These are phyloP conservation scores for Dictyostelium brefeldianum DNA, from an alignment of 78 protist species.

Conservation along the genomic window DNA sequence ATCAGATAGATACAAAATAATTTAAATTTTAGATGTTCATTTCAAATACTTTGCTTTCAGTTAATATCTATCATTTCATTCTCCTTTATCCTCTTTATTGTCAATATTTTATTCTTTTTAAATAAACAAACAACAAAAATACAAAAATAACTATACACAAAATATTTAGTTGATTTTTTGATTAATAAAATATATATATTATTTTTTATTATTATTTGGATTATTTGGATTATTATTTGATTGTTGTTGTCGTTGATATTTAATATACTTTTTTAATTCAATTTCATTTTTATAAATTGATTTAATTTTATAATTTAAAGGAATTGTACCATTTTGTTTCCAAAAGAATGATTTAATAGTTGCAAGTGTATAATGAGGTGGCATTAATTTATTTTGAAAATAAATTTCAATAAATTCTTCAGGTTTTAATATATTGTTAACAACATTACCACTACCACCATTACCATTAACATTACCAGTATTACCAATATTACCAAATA, in stretches of 20 bases:
- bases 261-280: neutral
- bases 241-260: neutral
- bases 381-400: slow-evolving; percentile 5
- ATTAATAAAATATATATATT: too few relatives aligned
- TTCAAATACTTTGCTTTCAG: too few relatives aligned
- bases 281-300: slow-evolving; percentile 7
- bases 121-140: too few relatives aligned
- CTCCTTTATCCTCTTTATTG: too few relatives aligned
- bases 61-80: too few relatives aligned
- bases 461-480: neutral
- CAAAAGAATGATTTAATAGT: slow-evolving; percentile 55
- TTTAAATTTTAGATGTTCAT: too few relatives aligned
- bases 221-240: too few relatives aligned
- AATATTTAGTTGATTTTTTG: too few relatives aligned
- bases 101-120: too few relatives aligned
- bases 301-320: neutral
- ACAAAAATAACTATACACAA: too few relatives aligned
- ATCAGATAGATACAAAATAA: too few relatives aligned
- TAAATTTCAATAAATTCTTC: slow-evolving; percentile 46
- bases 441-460: neutral
- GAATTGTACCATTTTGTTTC: slow-evolving; percentile 28
- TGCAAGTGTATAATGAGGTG: neutral
- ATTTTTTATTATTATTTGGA: too few relatives aligned
- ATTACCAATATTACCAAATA: neutral
- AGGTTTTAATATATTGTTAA: neutral